Base-by-base conservation (phyloP, 306 rosid genomes). In the Pyrus bretschneideri region DNA sequence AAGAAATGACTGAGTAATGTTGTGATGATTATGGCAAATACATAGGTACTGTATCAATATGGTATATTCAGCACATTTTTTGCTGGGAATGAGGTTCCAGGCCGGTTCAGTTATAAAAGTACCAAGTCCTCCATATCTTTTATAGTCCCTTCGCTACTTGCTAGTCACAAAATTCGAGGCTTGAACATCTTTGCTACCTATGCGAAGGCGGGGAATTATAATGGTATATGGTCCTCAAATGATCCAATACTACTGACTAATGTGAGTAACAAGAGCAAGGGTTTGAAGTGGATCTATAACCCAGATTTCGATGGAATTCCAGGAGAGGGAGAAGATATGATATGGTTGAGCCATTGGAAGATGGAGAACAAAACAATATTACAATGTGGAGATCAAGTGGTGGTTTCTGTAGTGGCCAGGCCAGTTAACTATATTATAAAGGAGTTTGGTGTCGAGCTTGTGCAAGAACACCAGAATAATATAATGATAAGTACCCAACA, bases 141-240 rank as follows among this genome's bases (percentile, higher is more conserved):
- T 12, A 2, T 2, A 3, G 55, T 68, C 33, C 55, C 55, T 5
- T 42, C 22, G 22, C 71, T 2, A 0, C 25, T 3, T 68, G 4
- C 2, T 12, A 13, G 25, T 42, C 54, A 11, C 54, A 40, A 0
- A 42, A 40, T 13, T 3, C 71, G 55, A 42, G 33, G 33, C 31
- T 42, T 68, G 18, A 42, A 22, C 10, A 22, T 42, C 31, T 68
- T 68, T 6, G 33, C 8, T 44, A 52, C 45, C 55, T 68, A n/a
- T 67, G n/a, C 21, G n/a, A 10, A 5, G 0, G 1, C 1, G 25
- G 25, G 25, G 25, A 25, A 25, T 25, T 25, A 1, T 25, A 25
- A 25, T 25, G 25, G 1, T 25, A 1, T 1, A 25, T 1, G 1
- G 25, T 1, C 0, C 25, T 25, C 1, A 25, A 1, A 1, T 25